Evolutionary conservation across 805 yeast species (phyloP).

Genomic region (Starmera caribaea): DNA sequence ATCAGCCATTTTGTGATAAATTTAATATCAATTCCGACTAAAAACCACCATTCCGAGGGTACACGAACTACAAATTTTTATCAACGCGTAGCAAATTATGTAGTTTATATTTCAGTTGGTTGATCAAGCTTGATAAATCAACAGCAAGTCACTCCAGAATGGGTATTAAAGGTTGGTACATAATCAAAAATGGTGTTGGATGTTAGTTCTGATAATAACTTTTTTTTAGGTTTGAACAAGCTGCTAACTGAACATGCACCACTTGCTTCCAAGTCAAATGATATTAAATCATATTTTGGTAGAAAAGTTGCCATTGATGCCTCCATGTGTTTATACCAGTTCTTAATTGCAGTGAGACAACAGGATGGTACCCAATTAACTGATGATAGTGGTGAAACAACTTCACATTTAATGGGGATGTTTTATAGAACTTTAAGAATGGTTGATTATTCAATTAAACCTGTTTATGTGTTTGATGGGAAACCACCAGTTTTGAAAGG

Average conservation of each 20-base stretch:
- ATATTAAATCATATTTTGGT: conserved; percentile 81
- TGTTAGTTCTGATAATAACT: no score
- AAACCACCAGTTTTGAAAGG: conserved; percentile 93
- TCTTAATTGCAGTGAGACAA: conserved; percentile 91
- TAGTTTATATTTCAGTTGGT: no score
- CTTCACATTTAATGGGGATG: conserved; percentile 92
- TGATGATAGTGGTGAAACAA: conserved; percentile 84
- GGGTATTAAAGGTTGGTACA: conserved; percentile 43
- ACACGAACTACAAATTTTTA: no score
- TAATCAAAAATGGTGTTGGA: no score
- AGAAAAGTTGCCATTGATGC: conserved; percentile 95
- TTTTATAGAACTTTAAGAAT: conserved; percentile 87
- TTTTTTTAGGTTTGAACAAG: conserved; percentile 61
- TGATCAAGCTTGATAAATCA: no score
- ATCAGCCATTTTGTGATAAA: no score
- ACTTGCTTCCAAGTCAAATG: conserved; percentile 61
- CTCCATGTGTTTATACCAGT: conserved; percentile 95
- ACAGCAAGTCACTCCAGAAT: conserved; percentile 5
- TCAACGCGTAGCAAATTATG: no score
- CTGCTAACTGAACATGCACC: conserved; percentile 89
- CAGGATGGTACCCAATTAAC: conserved; percentile 93
- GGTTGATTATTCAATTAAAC: conserved; percentile 90
- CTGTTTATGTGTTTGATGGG: conserved; percentile 95
- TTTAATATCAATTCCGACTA: no score
- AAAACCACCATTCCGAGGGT: no score